Evolutionary conservation across 139 green algal genomes (phyloP).

Genomic region (Chlamydomonas eustigma): DNA sequence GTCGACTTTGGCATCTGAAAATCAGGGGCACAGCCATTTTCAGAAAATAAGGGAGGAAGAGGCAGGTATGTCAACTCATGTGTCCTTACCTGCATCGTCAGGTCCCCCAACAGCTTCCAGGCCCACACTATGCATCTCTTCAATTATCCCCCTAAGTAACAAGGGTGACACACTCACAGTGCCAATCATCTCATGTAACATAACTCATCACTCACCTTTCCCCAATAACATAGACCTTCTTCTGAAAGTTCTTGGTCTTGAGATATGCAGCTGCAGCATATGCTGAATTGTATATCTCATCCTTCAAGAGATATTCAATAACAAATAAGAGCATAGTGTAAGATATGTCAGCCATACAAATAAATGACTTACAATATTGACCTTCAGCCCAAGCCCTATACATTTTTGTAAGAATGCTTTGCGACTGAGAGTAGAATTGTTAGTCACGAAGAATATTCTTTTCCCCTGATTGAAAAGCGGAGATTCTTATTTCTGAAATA

Average conservation of each 20-base stretch:
- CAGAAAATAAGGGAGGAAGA: too few relatives aligned
- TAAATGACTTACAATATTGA: neutral
- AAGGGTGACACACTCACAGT: too few relatives aligned
- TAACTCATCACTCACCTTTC: conserved; percentile 58
- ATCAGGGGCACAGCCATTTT: neutral
- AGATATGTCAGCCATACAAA: too few relatives aligned
- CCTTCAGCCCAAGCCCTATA: conserved; percentile 14
- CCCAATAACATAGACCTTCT: conserved; percentile 66
- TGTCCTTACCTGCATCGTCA: conserved; percentile 30
- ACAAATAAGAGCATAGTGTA: neutral
- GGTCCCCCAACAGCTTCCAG: conserved; percentile 82
- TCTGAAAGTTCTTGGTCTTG: neutral
- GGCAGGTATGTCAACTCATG: too few relatives aligned
- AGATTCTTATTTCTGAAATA: too few relatives aligned
- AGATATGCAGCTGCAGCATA: conserved; percentile 19
- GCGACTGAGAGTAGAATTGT: conserved; percentile 95
- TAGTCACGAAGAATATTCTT: too few relatives aligned
- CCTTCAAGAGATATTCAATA: too few relatives aligned
- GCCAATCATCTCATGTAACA: too few relatives aligned
- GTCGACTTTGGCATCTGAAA: conserved; percentile 16
- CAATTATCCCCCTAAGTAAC: conserved; percentile 75
- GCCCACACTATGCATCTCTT: conserved; percentile 88
- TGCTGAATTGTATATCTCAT: conserved; percentile 5
- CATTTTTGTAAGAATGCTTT: conserved; percentile 88
- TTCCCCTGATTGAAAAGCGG: too few relatives aligned